Conservation (phyloP, 352 stramenopile species). For the Discostella stelligera region DNA sequence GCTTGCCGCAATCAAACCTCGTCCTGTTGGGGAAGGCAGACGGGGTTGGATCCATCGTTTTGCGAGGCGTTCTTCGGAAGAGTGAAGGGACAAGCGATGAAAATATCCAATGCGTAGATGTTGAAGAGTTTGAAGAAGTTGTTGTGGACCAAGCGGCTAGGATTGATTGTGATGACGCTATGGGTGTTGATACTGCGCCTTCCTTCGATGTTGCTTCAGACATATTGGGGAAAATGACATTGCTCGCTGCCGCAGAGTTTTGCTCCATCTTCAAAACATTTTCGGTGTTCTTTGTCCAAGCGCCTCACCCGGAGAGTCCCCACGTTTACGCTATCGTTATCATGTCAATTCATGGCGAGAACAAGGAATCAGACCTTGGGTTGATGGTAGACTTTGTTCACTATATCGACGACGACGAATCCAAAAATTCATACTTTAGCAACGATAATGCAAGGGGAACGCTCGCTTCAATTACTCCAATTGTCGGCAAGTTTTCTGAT, state of each 20-base stretch:
- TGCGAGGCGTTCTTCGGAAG: constrained; percentile 35
- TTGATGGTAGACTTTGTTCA: constrained; percentile 36
- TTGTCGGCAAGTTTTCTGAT: constrained; percentile 33
- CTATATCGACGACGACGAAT: constrained; percentile 14
- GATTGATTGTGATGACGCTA: constrained; percentile 8
- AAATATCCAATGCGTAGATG: not conserved
- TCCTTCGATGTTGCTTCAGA: constrained; percentile 14
- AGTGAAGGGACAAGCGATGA: not conserved
- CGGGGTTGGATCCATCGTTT: constrained; percentile 42
- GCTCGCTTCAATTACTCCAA: constrained; percentile 45
- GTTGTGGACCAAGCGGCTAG: constrained; percentile 11
- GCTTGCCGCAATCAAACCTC: constrained; percentile 49
- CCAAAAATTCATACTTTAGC: constrained; percentile 15
- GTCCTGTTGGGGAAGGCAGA: constrained; percentile 57
- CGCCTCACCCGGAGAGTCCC: constrained; percentile 6
- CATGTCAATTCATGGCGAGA: constrained; percentile 29
- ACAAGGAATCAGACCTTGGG: constrained; percentile 10
- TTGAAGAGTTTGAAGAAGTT: constrained; percentile 49
- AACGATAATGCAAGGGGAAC: constrained; percentile 14
- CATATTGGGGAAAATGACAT: constrained; percentile 37
- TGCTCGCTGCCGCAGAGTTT: constrained; percentile 43
- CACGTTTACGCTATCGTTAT: constrained; percentile 41
- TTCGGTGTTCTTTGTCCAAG: constrained; percentile 43
- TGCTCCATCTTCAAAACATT: constrained; percentile 12
- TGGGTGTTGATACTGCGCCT: constrained; percentile 19